Evolutionary conservation across 129 eudicot genomes (phyloP), one percentile per base, ranked within the genome.

Genomic region (Flaveria brownii): DNA sequence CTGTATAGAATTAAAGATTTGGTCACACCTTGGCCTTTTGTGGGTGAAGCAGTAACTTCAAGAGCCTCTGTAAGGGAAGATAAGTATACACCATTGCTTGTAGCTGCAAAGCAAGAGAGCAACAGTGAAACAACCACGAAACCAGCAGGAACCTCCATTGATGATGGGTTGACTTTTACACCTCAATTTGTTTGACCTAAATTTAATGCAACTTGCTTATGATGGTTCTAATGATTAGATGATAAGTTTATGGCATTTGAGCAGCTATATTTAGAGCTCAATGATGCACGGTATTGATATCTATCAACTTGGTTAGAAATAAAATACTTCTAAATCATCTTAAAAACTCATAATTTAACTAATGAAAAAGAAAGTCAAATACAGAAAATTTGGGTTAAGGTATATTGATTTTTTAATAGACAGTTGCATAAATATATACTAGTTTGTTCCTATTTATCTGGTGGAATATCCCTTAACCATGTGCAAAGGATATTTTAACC

Each of bases 21-120:
- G n/a, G 23, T 28, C 72, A 30, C 82, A 89, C 91, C 89, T 89
- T 81, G 82, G 22, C 80, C 85, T 33, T 68, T 41, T 26, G 77
- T 59, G 39, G 83, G 84, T 26, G 92, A 70, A 68, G 89, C 39
- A 1, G 81, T 77, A 26, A 89, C 89, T 2, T 25, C 3, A 3
- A 85, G 86, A 50, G 84, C 81, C 11, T 26, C 75, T 1, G 68
- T 81, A 56, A 87, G 90, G 79, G 91, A 81, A 13, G 88, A 78
- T 39, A 87, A 83, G 50, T 82, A 76, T 2, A 57, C 81, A 36
- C 84, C 87, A 56, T 77, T 67, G 73, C 79, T 30, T 14, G 84
- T 79, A 13, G 80, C 70, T 36, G 74, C 79, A 41, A 85, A 76
- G 45, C 78, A 75, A 7, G 80, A 83, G 39, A 87, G 74, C 64